Evolutionary conservation across 768 basidiomycete species (phyloP), one percentile per base, ranked within the genome.

Genomic region (Wakefieldia striispora): DNA sequence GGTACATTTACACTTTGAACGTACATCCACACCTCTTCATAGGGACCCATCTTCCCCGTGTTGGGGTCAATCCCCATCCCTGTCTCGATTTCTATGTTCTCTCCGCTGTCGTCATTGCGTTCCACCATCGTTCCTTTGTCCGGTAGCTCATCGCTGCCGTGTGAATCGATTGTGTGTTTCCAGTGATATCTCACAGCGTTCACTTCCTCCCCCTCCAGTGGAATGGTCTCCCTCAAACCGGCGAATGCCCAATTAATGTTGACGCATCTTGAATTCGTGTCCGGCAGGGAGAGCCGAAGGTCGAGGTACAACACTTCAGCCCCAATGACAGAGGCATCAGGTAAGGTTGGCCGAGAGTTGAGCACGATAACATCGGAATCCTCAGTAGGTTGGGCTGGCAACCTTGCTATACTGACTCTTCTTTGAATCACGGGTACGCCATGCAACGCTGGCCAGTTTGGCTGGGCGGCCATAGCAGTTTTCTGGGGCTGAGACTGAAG

Each of bases 11-110:
- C 10, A 17, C 33, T 23, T 16, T 27, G 37, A 38, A 27, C 54
- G 39, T 44, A 65, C 63, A 40, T 50, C 55, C 57, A 59, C 14
- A 56, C 43, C 16, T 65, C 62, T 46, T 62, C 54, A 35, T 57
- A 64, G 16, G 42, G 27, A 10, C 43, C 50, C 16, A 50, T 31
- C 34, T 45, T 36, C 9, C 61, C 61, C 17, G 55, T 58, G 29
- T 52, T 29, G 0, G 53, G 63, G 35, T 50, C 49, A 4, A 53
- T 1, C 27, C 54, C 50, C 14, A 53, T 24, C 23, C 53, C 57
- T 14, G 37, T 54, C 36, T 65, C 55, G 10, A 65, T 49, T 10
- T 53, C 49, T 3, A 49, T 17, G 14, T 43, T 49, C 31, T 56
- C 54, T 23, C 45, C 54, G 29, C 47, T 37, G 12, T 49, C 24